Evolutionary conservation across 331 rosid species (phyloP).

Genomic region (Malus hybrid): DNA sequence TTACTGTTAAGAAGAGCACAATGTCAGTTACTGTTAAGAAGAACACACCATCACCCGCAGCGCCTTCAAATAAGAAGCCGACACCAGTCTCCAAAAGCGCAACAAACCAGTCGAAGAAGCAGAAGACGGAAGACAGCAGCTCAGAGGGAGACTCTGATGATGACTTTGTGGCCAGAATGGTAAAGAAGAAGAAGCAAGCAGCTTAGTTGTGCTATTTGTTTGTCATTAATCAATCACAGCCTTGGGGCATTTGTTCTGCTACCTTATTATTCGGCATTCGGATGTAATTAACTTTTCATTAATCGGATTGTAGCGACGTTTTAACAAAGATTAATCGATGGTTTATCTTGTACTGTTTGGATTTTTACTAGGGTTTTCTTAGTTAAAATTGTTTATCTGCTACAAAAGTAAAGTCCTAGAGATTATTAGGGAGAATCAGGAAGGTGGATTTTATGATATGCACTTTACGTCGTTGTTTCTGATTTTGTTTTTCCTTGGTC

Average conservation of each 20-base stretch:
- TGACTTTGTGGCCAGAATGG: conserved; percentile 4
- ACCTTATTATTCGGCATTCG: neutral
- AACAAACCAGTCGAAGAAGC: conserved; percentile 42
- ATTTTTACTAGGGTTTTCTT: neutral
- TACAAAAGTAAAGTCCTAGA: neutral
- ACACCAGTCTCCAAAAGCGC: conserved; percentile 12
- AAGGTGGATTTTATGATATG: no score
- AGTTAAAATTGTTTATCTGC: neutral
- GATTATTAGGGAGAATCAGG: neutral
- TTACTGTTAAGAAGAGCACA: conserved; percentile 36
- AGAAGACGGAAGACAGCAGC: conserved; percentile 28
- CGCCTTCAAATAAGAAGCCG: neutral
- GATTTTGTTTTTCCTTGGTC: neutral
- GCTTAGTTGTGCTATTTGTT: conserved; percentile 18
- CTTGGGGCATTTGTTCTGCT: neutral
- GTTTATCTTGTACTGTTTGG: neutral
- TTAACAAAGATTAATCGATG: neutral
- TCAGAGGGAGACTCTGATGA: conserved; percentile 44
- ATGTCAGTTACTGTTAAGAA: neutral
- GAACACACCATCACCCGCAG: neutral
- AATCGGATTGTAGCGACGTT: neutral
- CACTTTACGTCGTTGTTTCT: neutral
- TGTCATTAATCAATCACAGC: neutral
- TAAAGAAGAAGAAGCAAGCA: conserved; percentile 36
- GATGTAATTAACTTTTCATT: neutral